phyloP scores from a whole-genome alignment of 768 basidiomycete genomes.

The Inosperma sp. region DNA sequence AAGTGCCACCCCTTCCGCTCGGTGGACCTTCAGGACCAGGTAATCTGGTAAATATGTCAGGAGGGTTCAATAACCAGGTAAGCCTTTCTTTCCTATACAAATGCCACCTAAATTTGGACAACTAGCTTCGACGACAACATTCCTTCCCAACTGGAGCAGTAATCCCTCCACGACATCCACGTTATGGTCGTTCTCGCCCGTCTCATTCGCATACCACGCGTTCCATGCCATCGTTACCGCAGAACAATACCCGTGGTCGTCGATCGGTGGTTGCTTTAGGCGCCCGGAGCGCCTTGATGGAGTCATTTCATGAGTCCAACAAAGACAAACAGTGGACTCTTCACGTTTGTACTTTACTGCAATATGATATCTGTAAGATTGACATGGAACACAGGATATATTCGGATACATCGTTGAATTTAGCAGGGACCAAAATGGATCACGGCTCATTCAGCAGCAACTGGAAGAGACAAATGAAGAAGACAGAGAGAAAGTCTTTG shows the following conservation, averaged over 20 bases:
- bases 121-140: too few relatives aligned
- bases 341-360: slow-evolving; percentile 38
- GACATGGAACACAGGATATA: slow-evolving; percentile 59
- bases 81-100: too few relatives aligned
- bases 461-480: slow-evolving; percentile 58
- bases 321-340: slow-evolving; percentile 69
- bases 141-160: too few relatives aligned
- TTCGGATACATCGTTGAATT: slow-evolving; percentile 85
- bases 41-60: not conserved
- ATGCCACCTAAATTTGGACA: too few relatives aligned
- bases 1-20: not conserved
- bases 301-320: slow-evolving; percentile 7
- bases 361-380: not conserved
- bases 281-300: slow-evolving; percentile 10
- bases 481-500: slow-evolving; percentile 75
- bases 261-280: not conserved
- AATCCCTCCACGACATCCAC: not conserved
- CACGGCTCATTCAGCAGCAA: slow-evolving; percentile 93
- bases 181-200: not conserved
- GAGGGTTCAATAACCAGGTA: too few relatives aligned
- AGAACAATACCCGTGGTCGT: slow-evolving; percentile 42
- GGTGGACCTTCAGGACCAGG: not conserved
- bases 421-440: slow-evolving; percentile 92
- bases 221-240: not conserved
- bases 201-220: not conserved